These are phyloP conservation scores for Sesbania bispinosa DNA, from an alignment of 306 rosid species.

Conservation along the genomic window DNA sequence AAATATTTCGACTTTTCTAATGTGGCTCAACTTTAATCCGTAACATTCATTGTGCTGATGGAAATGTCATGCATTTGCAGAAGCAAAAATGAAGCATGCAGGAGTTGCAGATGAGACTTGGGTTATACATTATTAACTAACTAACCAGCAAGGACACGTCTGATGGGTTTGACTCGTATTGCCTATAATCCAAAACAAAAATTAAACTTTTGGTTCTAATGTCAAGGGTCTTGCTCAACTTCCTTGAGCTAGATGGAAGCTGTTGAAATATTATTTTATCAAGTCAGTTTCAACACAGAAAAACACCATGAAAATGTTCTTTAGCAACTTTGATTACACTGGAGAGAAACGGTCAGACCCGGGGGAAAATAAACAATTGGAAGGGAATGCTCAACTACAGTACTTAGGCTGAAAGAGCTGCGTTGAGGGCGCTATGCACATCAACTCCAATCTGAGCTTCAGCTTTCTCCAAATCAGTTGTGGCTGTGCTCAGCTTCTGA, in stretches of 20 bases:
- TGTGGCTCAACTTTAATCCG: neutral
- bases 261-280: conserved; percentile 45
- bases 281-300: conserved; percentile 40
- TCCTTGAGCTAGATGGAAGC: conserved; percentile 38
- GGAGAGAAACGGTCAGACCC: conserved; percentile 38
- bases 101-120: neutral
- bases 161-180: neutral
- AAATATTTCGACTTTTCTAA: neutral
- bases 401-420: conserved; percentile 66
- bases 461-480: conserved; percentile 95
- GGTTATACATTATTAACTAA: neutral
- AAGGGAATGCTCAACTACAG: conserved; percentile 25
- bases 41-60: neutral
- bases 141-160: neutral
- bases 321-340: conserved; percentile 42
- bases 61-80: neutral
- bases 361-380: conserved; percentile 31
- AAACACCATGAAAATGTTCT: conserved; percentile 28
- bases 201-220: conserved; percentile 23
- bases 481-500: conserved; percentile 88
- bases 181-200: conserved; percentile 19
- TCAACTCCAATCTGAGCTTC: conserved; percentile 98
- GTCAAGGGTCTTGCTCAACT: conserved; percentile 38
- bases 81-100: neutral
- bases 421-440: conserved; percentile 82